Evolutionary conservation across 2,329 filamentous ascomycete species (phyloP).

Genomic region (Colletotrichum endophyticum): DNA sequence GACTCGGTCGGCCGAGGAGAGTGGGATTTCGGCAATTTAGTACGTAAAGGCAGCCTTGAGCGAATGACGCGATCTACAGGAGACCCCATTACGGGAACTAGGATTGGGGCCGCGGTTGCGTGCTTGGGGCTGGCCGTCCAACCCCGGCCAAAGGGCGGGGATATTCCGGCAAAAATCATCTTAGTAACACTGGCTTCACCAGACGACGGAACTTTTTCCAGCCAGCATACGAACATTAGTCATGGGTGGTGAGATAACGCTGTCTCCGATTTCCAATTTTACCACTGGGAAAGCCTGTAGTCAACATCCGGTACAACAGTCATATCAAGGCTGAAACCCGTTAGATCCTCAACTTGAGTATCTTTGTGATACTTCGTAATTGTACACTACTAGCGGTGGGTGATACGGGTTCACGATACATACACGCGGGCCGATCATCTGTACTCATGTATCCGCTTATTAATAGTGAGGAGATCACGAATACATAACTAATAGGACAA

Average conservation of each 20-base stretch:
- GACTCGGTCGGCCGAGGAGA: not conserved
- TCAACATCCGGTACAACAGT: not conserved
- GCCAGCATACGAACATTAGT: not conserved
- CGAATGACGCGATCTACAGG: not conserved
- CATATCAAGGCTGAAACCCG: not conserved
- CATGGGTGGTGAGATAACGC: not conserved
- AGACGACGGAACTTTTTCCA: not conserved
- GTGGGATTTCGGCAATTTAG: not conserved
- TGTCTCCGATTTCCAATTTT: not conserved
- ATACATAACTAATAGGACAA: rapidly evolving
- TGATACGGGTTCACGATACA: not conserved
- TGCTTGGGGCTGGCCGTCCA: not conserved
- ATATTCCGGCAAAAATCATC: not conserved
- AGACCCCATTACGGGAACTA: not conserved
- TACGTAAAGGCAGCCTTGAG: not conserved
- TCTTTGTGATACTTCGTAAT: not conserved
- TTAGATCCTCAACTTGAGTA: not conserved
- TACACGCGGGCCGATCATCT: not conserved
- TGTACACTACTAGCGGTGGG: not conserved
- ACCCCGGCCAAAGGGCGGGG: not conserved
- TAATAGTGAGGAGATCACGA: not conserved
- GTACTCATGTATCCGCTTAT: not conserved
- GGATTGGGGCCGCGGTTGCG: not conserved
- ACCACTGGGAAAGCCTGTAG: not conserved
- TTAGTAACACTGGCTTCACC: not conserved